phyloP scores from a whole-genome alignment of 2,329 filamentous ascomycete genomes.

The Alternaria gansuensis region DNA sequence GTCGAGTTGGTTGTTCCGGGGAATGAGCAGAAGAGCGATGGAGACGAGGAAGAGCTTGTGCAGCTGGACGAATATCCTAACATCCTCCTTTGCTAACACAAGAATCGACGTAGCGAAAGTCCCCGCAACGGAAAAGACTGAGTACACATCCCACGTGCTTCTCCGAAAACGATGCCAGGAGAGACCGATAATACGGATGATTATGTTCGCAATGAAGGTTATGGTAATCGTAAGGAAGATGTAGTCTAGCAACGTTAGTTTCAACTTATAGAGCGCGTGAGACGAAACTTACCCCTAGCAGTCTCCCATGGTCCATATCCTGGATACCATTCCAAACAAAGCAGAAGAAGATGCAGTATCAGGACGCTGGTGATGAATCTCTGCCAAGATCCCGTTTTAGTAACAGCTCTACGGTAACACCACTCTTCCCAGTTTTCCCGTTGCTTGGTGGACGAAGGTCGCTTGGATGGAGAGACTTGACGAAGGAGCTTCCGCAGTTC shows the following conservation, averaged over 20 bases:
- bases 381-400: conserved; percentile 94
- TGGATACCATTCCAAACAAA: conserved; percentile 85
- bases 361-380: conserved; percentile 79
- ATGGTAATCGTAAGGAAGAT: conserved; percentile 84
- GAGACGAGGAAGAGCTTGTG: conserved; percentile 96
- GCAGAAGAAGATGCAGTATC: conserved; percentile 80
- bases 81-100: conserved; percentile 67
- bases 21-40: conserved; percentile 88
- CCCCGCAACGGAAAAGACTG: conserved; percentile 78
- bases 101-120: conserved; percentile 85
- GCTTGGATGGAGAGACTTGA: conserved; percentile 94
- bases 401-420: conserved; percentile 93
- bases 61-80: conserved; percentile 74
- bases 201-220: conserved; percentile 82
- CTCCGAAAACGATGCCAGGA: conserved; percentile 91
- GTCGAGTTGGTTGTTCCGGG: conserved; percentile 94
- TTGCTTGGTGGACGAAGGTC: conserved; percentile 79
- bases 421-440: conserved; percentile 81
- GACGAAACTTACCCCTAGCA: conserved; percentile 62
- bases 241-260: conserved; percentile 60
- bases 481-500: conserved; percentile 90
- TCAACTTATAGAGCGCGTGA: neutral
- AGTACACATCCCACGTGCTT: conserved; percentile 96
- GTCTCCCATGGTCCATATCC: conserved; percentile 76
- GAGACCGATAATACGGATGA: conserved; percentile 84